Percentiles rank a stretch among this genome's conserved stretches.
Evolutionary conservation across 2,329 filamentous ascomycete genomes (phyloP).

Genomic region (Alternaria hordeiaustralica): DNA sequence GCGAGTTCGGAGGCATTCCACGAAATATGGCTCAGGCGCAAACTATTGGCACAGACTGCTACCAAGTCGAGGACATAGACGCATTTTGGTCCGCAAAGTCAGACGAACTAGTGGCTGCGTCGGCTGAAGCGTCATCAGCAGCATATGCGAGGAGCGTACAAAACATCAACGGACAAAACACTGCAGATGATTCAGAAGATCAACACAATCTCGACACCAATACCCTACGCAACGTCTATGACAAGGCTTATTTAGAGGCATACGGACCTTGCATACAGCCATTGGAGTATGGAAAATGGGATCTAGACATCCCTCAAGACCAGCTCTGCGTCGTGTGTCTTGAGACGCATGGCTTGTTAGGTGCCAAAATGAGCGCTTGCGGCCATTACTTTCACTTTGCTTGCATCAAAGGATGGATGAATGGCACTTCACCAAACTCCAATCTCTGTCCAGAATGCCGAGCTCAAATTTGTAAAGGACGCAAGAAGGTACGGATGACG

Average conservation of each 20-base stretch:
- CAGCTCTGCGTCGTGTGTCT: not conserved
- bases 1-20: not conserved
- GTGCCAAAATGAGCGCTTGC: not conserved
- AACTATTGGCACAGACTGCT: not conserved
- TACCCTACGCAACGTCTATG: not conserved
- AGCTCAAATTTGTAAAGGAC: not conserved
- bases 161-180: not conserved
- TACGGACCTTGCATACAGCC: not conserved
- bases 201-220: not conserved
- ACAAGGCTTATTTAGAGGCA: not conserved
- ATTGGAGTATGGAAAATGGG: not conserved
- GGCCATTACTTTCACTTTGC: not conserved
- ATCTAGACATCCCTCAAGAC: not conserved
- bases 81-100: not conserved
- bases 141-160: not conserved
- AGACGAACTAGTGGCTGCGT: not conserved
- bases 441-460: not conserved
- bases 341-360: not conserved
- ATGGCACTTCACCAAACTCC: not conserved
- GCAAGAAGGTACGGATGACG: not conserved
- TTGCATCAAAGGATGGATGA: not conserved
- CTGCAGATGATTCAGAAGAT: not conserved
- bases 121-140: not conserved
- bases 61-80: not conserved
- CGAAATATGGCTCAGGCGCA: not conserved